Evolutionary conservation across 106 monocot genomes (phyloP).

Genomic region (Apostasia shenzhenica): DNA sequence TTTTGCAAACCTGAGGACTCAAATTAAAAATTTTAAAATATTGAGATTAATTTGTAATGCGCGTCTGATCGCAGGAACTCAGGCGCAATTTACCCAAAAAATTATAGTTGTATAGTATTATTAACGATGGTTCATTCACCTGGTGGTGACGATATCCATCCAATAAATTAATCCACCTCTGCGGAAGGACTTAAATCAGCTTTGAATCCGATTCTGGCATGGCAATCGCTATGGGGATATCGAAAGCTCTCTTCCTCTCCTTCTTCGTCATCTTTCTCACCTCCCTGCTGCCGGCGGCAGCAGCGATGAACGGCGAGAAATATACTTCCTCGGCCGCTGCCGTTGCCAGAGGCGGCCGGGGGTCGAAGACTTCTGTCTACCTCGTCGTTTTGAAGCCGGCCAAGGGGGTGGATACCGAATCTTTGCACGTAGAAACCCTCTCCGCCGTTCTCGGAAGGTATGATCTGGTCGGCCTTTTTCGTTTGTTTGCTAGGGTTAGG

Average conservation of each 20-base stretch:
- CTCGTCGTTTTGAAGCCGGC: slow-evolving; percentile 13
- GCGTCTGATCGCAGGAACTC: too few relatives aligned
- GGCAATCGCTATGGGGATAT: slow-evolving; percentile 3
- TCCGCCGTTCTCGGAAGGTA: slow-evolving; percentile 49
- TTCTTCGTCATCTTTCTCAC: neutral
- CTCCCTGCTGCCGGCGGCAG: neutral
- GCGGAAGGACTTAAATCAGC: too few relatives aligned
- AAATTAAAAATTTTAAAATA: too few relatives aligned
- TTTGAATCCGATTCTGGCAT: too few relatives aligned
- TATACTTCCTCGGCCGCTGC: neutral
- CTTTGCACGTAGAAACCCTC: slow-evolving; percentile 33
- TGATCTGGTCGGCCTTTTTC: neutral
- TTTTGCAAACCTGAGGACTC: too few relatives aligned
- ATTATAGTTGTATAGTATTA: too few relatives aligned
- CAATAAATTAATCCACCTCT: too few relatives aligned
- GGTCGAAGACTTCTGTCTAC: slow-evolving; percentile 20
- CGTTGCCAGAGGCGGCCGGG: slow-evolving; percentile 5
- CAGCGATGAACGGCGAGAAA: neutral
- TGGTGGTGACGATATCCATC: too few relatives aligned
- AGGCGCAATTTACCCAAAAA: too few relatives aligned
- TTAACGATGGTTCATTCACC: too few relatives aligned
- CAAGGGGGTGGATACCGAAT: slow-evolving; percentile 24
- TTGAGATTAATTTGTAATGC: too few relatives aligned
- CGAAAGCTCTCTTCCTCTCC: neutral
- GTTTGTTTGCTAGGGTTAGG: neutral